phyloP scores from a whole-genome alignment of 495 filamentous ascomycete genomes.

The Daldinia childiae region DNA sequence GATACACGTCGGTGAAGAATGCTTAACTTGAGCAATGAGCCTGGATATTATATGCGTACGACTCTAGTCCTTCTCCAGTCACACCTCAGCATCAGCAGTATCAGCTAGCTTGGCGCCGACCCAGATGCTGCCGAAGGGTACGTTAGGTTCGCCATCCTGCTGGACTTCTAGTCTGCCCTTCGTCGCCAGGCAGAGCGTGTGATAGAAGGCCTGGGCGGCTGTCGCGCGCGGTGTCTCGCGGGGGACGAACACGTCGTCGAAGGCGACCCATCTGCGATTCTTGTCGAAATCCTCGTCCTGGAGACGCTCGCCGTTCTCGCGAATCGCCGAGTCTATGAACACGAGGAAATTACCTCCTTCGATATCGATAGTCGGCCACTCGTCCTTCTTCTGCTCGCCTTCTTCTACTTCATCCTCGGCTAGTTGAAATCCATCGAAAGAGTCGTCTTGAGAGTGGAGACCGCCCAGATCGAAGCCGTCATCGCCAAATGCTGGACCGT shows the following conservation, averaged over 20 bases:
- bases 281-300: constrained; percentile 50
- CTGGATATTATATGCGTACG: neutral
- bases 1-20: neutral
- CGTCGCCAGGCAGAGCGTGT: constrained; percentile 75
- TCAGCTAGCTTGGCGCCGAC: constrained; percentile 38
- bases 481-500: constrained; percentile 38
- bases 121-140: constrained; percentile 53
- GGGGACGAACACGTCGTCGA: constrained; percentile 69
- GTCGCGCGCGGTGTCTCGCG: constrained; percentile 62
- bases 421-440: constrained; percentile 23
- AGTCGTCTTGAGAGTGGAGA: constrained; percentile 37
- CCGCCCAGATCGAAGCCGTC: constrained; percentile 45
- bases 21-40: neutral
- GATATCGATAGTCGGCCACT: constrained; percentile 44
- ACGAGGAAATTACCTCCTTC: constrained; percentile 59
- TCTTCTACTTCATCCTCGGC: neutral
- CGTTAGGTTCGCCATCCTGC: constrained; percentile 55
- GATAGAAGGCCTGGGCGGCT: constrained; percentile 77
- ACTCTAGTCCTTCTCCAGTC: neutral
- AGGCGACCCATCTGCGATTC: constrained; percentile 56
- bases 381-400: constrained; percentile 20
- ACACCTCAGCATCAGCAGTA: neutral
- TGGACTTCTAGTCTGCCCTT: constrained; percentile 65
- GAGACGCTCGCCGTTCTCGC: constrained; percentile 48
- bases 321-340: constrained; percentile 62